A percentile compares a stretch with the other conserved stretches of the same genome.
These are phyloP conservation scores for Aspergillus melleus DNA, from an alignment of 2,329 filamentous ascomycete genomes.

Conservation along the genomic window DNA sequence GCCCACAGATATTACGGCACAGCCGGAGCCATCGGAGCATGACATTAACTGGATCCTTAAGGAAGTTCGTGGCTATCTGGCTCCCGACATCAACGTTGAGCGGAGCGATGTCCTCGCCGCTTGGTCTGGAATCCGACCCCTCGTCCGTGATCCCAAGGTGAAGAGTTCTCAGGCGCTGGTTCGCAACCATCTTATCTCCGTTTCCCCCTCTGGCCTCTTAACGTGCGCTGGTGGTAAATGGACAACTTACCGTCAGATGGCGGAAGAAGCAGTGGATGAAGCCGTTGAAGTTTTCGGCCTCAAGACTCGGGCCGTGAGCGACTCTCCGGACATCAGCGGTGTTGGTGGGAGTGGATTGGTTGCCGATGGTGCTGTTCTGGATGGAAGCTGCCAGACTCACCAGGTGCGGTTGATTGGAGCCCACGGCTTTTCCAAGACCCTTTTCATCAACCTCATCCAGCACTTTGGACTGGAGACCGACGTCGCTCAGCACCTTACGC, in stretches of 20 bases:
- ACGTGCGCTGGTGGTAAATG: slow-evolving; percentile 89
- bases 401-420: slow-evolving; percentile 78
- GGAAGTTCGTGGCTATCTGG: slow-evolving; percentile 78
- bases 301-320: slow-evolving; percentile 55
- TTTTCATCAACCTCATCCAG: slow-evolving; percentile 94
- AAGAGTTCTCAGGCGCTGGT: slow-evolving; percentile 84
- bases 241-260: slow-evolving; percentile 93
- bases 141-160: slow-evolving; percentile 83
- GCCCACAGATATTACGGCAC: slow-evolving; percentile 67
- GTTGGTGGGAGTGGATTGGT: slow-evolving; percentile 69
- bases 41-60: slow-evolving; percentile 86
- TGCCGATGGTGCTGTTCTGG: slow-evolving; percentile 68
- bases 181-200: slow-evolving; percentile 79
- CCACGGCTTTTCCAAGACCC: slow-evolving; percentile 83
- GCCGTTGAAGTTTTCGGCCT: slow-evolving; percentile 70
- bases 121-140: slow-evolving; percentile 83
- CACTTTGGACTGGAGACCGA: slow-evolving; percentile 91
- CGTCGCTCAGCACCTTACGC: slow-evolving; percentile 82
- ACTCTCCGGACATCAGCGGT: slow-evolving; percentile 67
- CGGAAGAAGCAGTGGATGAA: slow-evolving; percentile 82
- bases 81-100: slow-evolving; percentile 80
- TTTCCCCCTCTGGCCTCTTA: slow-evolving; percentile 75
- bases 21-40: slow-evolving; percentile 76
- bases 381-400: slow-evolving; percentile 80
- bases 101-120: slow-evolving; percentile 85